Evolutionary conservation across 1,284 basidiomycete genomes (phyloP), one percentile per base, ranked within the genome.

Genomic region (Austroboletus niveus): DNA sequence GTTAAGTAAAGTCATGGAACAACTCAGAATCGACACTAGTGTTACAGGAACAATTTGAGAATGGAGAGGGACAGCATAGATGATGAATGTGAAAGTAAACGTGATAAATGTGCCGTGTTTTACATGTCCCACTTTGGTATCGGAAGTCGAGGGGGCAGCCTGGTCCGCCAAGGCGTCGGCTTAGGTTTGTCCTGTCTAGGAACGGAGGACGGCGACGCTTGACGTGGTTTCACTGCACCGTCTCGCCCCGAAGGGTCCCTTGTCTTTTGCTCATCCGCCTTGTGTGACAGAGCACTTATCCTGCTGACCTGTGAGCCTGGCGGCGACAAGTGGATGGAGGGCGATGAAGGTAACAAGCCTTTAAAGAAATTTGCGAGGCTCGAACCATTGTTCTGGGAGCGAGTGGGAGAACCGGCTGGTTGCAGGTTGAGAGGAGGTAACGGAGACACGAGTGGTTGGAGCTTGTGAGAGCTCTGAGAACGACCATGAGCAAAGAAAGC

Each of bases 51-150:
- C 22, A 24, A 24, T 3, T 24, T 24, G 22, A 24, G 17, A 24
- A 24, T 24, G 22, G 22, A 24, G 22, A 29, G 27, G 27, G 27
- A 8, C 27, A 29, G 27, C 5, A 29, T 8, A 29, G 27, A 29
- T 6, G 27, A 29, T 8, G 27, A 29, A 29, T 29, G 27, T 29
- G 27, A 29, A 29, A 29, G 8, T 7, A 29, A 29, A 4, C 22
- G 22, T 24, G 22, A 24, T 24, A 24, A 24, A 24, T 24, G 22
- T 24, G 22, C 22, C 22, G 27, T 29, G 27, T 29, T 29, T 29
- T 47, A 68, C 10, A 52, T n/a, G 14, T 64, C 63, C 66, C 65
- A 65, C 51, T 62, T 66, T 22, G 66, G 64, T 45, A 69, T 62
- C 8, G 63, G 65, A 17, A 27, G 62, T 10, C 63, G 65, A 39